These are phyloP conservation scores for Candida sanyaensis DNA, from an alignment of 1,139 yeast species.

Conservation along the genomic window DNA sequence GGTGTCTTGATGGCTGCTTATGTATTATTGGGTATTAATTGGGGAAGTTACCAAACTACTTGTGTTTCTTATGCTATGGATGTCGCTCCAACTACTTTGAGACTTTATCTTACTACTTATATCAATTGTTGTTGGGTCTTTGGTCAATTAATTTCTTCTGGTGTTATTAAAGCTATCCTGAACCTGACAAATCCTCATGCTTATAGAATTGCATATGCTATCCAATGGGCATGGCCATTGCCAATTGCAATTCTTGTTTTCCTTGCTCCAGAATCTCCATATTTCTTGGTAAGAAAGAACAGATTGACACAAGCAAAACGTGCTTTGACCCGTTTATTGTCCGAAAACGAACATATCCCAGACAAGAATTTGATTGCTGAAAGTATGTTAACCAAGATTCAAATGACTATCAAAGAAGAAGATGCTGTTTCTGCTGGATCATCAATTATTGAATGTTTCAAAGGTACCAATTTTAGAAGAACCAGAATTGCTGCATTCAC, in stretches of 20 bases:
- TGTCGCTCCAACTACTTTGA: conserved; percentile 48
- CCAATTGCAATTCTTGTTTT: conserved; percentile 41
- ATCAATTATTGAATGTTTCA: conserved; percentile 51
- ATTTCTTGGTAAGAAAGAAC: conserved; percentile 44
- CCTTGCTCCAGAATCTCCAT: conserved; percentile 45
- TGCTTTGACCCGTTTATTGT: conserved; percentile 34
- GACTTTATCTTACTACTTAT: conserved; percentile 50
- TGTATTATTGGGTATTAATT: conserved; percentile 47
- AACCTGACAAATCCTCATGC: conserved; percentile 28
- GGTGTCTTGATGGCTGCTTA: conserved; percentile 48
- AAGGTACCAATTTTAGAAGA: conserved; percentile 51
- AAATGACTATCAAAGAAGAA: conserved; percentile 49
- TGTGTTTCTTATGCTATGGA: conserved; percentile 55
- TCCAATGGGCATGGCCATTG: conserved; percentile 67
- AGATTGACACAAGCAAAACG: conserved; percentile 34
- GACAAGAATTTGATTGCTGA: conserved; percentile 36
- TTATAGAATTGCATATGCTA: conserved; percentile 42
- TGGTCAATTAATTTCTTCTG: conserved; percentile 52
- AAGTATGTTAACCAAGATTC: conserved; percentile 44
- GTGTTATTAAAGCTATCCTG: conserved; percentile 43
- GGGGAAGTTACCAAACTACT: conserved; percentile 55
- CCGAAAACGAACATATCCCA: conserved; percentile 34
- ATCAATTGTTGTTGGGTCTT: conserved; percentile 52
- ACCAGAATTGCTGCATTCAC: conserved; percentile 53
- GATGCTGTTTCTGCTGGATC: conserved; percentile 29